These are phyloP conservation scores for Russula compacta DNA, from an alignment of 768 basidiomycete species.

Conservation along the genomic window DNA sequence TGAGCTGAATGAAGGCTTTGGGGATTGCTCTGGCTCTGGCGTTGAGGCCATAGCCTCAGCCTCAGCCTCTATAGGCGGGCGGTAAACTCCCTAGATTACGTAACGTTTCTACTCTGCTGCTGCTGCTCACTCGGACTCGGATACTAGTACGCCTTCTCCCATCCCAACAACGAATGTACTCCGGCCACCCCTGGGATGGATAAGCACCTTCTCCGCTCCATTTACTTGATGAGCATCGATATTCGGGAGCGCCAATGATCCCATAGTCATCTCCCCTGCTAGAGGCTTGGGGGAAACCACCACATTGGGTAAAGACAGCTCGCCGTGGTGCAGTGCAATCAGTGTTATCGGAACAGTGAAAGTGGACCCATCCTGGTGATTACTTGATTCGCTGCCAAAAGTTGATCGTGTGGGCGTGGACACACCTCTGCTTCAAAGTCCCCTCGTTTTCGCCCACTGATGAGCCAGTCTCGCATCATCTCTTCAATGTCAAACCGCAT, in stretches of 20 bases:
- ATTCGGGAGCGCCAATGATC: constrained; percentile 49
- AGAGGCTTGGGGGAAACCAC: constrained; percentile 51
- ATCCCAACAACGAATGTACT: constrained; percentile 75
- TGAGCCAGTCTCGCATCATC: constrained; percentile 75
- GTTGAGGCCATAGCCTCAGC: not conserved
- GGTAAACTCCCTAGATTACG: not conserved
- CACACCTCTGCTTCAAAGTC: constrained; percentile 68
- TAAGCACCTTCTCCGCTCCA: constrained; percentile 70
- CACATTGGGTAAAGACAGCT: constrained; percentile 68
- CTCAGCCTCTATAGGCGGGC: not conserved
- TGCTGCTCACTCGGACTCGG: too few species aligned
- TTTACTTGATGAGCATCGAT: constrained; percentile 79
- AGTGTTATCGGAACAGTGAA: constrained; percentile 59
- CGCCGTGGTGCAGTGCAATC: constrained; percentile 81
- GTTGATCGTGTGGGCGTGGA: not conserved
- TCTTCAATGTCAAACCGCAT: constrained; percentile 81
- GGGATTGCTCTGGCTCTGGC: constrained; percentile 1
- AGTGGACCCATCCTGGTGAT: constrained; percentile 48
- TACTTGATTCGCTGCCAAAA: not conserved
- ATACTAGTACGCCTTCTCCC: constrained; percentile 31
- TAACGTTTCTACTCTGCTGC: not conserved
- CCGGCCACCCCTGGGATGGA: constrained; percentile 75
- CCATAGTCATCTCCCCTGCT: constrained; percentile 44
- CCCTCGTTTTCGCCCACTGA: constrained; percentile 82
- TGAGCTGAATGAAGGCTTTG: constrained; percentile 56